A percentile compares a stretch with the other conserved stretches of the same genome.
These are phyloP conservation scores for Metschnikowia noctiluminum DNA, from an alignment of 805 yeast species.

Conservation along the genomic window DNA sequence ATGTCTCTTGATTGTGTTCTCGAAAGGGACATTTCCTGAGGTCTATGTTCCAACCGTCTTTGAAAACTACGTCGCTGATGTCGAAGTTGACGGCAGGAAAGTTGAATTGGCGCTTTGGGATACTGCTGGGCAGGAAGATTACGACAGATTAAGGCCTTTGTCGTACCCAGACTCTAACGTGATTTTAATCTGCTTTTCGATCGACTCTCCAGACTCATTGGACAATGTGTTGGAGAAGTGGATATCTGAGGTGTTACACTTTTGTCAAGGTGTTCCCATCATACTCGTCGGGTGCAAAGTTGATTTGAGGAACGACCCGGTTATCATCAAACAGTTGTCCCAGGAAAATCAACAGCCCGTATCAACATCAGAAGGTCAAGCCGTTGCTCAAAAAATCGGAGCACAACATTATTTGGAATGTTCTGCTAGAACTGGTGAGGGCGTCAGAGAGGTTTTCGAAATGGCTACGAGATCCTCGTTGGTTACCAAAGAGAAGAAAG, in stretches of 20 bases:
- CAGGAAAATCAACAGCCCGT: conserved; percentile 23
- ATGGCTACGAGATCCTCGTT: conserved; percentile 31
- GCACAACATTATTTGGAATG: conserved; percentile 37
- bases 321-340: conserved; percentile 25
- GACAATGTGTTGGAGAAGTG: conserved; percentile 37
- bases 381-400: conserved; percentile 27
- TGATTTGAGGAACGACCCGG: conserved; percentile 31
- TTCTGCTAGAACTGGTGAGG: conserved; percentile 32
- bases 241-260: conserved; percentile 40
- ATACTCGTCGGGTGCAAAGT: conserved; percentile 37
- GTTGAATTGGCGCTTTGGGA: conserved; percentile 52
- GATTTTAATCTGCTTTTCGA: conserved; percentile 37
- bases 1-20: conserved; percentile 30
- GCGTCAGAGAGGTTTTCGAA: conserved; percentile 30
- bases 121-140: conserved; percentile 29
- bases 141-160: conserved; percentile 41
- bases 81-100: conserved; percentile 54
- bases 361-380: conserved; percentile 25
- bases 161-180: conserved; percentile 39
- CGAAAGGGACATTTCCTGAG: conserved; percentile 31
- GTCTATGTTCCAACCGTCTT: conserved; percentile 56
- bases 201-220: conserved; percentile 31
- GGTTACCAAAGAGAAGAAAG: conserved; percentile 28
- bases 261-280: conserved; percentile 36
- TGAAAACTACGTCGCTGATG: conserved; percentile 97